Evolutionary conservation across 192 early-diverging fungal species (phyloP), one percentile per base, ranked within the genome.

Genomic region (Coemansia sp.): DNA sequence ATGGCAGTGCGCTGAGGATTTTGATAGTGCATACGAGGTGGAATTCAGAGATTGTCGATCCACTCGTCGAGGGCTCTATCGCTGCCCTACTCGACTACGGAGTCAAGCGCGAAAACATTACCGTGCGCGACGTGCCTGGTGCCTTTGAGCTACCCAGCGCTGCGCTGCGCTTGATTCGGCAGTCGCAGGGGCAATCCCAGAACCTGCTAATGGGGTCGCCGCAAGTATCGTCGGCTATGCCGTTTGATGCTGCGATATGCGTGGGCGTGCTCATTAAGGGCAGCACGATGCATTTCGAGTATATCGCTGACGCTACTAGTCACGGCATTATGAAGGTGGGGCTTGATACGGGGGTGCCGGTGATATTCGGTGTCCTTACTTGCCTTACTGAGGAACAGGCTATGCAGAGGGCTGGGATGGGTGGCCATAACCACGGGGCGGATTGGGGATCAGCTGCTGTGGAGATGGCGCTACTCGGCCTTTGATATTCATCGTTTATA

Each of bases 241-340:
- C 88, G 6, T 98, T 91, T 71, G 93, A 98, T 72, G 96, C 93
- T 1, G 92, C 86, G 7, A 94, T 99, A 63, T 91, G 90, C 61
- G 91, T 99, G 73, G 97, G 97, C 34, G 93, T 99, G 20, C 87
- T 99, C 51, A 98, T 99, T 87, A 99, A 98, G 88, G 97, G 97
- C 62, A 86, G 88, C 57, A 99, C 97, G 16, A 94, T 96, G 88
- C 97, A 99, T 66, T 99, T 97, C 87, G 97, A 98, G 83, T 99
- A 99, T 75, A 99, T 99, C 60, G 87, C 91, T n/a, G 97, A 99
- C 50, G 93, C 96, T 0, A 88, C 91, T 1, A 88, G 86, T 36
- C 91, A 95, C 16, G 97, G 95, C 0, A 83, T 99, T 39, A 99
- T 98, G 95, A 84, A 90, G n/a, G 96, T 99, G 23, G 92, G 93